Conservation (phyloP, 805 yeast genomes). For the Pichia cabralensis region DNA sequence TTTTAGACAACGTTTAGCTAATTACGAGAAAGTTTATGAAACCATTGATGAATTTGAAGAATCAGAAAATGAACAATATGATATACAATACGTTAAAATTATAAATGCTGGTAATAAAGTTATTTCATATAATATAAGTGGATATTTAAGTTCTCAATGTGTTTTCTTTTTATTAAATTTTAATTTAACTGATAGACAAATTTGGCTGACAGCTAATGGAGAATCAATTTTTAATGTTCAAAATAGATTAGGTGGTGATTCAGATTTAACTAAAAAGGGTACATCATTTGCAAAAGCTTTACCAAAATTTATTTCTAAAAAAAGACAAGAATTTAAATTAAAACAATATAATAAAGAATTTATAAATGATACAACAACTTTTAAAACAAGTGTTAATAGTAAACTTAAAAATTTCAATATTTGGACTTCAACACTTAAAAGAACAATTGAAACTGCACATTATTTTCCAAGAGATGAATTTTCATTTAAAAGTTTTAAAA, state of each 20-base stretch:
- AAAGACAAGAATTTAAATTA: conserved; percentile 27
- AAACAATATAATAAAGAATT: conserved; percentile 25
- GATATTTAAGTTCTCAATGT: conserved; percentile 47
- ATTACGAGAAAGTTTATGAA: conserved; percentile 85
- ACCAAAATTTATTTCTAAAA: conserved; percentile 26
- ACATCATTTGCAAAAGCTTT: conserved; percentile 25
- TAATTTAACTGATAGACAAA: conserved; percentile 28
- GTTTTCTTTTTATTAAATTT: conserved; percentile 41
- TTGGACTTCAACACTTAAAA: conserved; percentile 26
- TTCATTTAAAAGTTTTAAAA: conserved; percentile 24
- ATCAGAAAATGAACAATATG: conserved; percentile 33
- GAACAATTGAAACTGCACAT: conserved; percentile 26
- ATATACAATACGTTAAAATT: conserved; percentile 52
- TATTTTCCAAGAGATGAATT: conserved; percentile 23
- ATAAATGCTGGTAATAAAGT: conserved; percentile 53
- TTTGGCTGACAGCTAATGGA: conserved; percentile 28
- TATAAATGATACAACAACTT: conserved; percentile 21
- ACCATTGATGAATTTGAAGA: conserved; percentile 61
- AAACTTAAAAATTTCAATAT: conserved; percentile 18
- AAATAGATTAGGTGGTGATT: conserved; percentile 26
- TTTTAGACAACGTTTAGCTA: conserved; percentile 68
- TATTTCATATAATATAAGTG: conserved; percentile 45
- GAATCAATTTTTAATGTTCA: conserved; percentile 22
- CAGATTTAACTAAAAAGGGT: conserved; percentile 22
- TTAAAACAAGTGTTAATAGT: conserved; percentile 10